These are phyloP conservation scores for Dioszegia aurantiaca DNA, from an alignment of 768 basidiomycete genomes.

Conservation along the genomic window DNA sequence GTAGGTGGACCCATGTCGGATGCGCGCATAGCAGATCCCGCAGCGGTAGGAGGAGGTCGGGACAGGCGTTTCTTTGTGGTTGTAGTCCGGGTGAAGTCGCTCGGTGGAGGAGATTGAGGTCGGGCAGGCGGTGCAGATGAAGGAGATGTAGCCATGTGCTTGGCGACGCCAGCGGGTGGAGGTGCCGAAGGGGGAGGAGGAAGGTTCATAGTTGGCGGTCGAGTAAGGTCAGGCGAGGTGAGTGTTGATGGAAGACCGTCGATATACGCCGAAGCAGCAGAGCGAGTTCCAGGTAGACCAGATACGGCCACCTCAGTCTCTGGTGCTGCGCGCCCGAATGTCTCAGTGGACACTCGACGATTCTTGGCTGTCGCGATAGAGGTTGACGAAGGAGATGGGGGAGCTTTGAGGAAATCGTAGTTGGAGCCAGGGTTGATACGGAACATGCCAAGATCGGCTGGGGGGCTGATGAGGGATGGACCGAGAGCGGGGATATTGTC, in stretches of 20 bases:
- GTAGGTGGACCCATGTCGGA: constrained; percentile 32
- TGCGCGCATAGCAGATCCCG: constrained; percentile 34
- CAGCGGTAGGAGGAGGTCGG: constrained; percentile 30
- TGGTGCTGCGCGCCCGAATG: constrained; percentile 10
- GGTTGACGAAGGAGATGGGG: constrained; percentile 30
- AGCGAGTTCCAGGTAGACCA: constrained; percentile 20
- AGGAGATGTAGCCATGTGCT: constrained; percentile 74
- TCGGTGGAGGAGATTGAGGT: constrained; percentile 87
- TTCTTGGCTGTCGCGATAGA: constrained; percentile 10
- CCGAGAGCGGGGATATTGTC: constrained; percentile 21
- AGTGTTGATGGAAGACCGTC: constrained; percentile 34
- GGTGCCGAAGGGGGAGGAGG: constrained; percentile 52
- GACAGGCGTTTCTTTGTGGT: constrained; percentile 17
- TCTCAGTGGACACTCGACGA: constrained; percentile 25
- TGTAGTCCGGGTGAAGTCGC: constrained; percentile 62
- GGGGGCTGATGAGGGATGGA: constrained; percentile 19
- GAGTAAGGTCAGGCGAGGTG: constrained; percentile 25
- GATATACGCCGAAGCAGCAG: constrained; percentile 14
- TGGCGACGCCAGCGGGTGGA: constrained; percentile 60
- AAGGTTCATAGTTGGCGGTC: constrained; percentile 48
- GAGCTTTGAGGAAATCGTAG: constrained; percentile 52
- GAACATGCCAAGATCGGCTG: constrained; percentile 43
- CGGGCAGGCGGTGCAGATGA: constrained; percentile 63
- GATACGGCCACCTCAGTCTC: constrained; percentile 5
- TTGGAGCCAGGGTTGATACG: constrained; percentile 38